These are phyloP conservation scores for Lonicera japonica DNA, from an alignment of 129 eudicot species.

Conservation along the genomic window DNA sequence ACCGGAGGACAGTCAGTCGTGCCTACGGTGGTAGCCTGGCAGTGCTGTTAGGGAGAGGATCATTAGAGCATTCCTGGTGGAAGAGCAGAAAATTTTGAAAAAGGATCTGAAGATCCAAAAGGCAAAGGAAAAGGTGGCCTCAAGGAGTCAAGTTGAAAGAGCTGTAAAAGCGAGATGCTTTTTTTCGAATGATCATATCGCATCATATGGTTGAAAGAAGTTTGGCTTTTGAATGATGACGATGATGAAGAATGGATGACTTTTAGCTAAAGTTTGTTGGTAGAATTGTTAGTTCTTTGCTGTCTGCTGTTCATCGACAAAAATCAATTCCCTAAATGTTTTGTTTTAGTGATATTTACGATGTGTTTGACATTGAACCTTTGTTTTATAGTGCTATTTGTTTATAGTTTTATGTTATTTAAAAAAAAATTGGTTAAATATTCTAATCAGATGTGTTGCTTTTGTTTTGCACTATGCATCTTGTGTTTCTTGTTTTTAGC, in stretches of 20 bases:
- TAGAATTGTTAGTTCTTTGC: no score
- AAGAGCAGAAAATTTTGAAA: conserved; percentile 77
- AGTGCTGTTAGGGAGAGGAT: conserved; percentile 89
- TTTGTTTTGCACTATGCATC: background rate
- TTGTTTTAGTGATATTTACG: background rate
- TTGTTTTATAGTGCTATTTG: background rate
- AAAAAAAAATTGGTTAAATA: no score
- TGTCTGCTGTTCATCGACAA: no score
- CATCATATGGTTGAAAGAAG: conserved; percentile 16
- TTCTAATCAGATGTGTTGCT: background rate
- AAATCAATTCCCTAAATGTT: no score
- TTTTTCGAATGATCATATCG: background rate
- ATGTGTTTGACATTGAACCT: background rate
- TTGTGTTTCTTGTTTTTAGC: background rate
- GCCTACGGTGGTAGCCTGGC: conserved; percentile 91
- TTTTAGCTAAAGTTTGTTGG: background rate
- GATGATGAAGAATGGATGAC: background rate
- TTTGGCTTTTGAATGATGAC: conserved; percentile 28
- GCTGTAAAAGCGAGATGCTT: no score
- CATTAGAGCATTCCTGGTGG: conserved; percentile 68
- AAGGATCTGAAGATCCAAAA: conserved; percentile 73
- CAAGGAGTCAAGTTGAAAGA: conserved; percentile 27
- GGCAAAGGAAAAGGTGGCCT: conserved; percentile 58
- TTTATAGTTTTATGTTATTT: background rate
- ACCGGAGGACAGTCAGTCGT: conserved; percentile 89